phyloP scores from a whole-genome alignment of 2,329 filamentous ascomycete species.

The Diplodia sapinea region DNA sequence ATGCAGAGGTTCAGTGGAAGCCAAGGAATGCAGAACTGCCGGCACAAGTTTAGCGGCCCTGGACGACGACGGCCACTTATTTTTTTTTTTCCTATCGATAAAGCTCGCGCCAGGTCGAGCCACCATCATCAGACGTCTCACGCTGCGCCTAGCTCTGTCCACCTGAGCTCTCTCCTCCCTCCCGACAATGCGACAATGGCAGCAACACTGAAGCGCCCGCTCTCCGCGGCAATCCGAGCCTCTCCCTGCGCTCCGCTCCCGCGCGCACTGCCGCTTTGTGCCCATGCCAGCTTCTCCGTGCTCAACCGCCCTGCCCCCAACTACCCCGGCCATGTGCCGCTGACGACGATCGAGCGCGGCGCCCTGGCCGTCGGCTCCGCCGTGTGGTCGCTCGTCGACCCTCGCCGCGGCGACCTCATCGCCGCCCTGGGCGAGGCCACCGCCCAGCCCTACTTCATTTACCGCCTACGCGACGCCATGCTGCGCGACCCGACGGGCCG shows the following conservation, averaged over 20 bases:
- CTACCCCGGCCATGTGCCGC: slow-evolving; percentile 90
- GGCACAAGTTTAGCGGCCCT: background rate
- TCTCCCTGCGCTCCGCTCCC: slow-evolving; percentile 5
- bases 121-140: slow-evolving; percentile 19
- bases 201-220: slow-evolving; percentile 21
- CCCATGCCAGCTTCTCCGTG: slow-evolving; percentile 68
- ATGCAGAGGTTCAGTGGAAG: slow-evolving; percentile 1
- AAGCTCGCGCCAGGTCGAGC: slow-evolving; percentile 15
- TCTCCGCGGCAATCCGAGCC: slow-evolving; percentile 11
- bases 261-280: slow-evolving; percentile 11
- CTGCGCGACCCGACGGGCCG: slow-evolving; percentile 81
- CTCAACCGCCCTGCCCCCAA: slow-evolving; percentile 84
- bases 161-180: background rate
- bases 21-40: slow-evolving; percentile 15
- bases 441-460: slow-evolving; percentile 92
- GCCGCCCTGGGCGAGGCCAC: slow-evolving; percentile 94
- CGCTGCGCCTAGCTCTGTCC: background rate
- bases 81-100: slow-evolving; percentile 24
- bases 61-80: background rate
- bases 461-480: slow-evolving; percentile 91
- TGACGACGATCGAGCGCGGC: slow-evolving; percentile 77
- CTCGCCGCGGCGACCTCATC: slow-evolving; percentile 87
- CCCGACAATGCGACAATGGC: slow-evolving; percentile 28
- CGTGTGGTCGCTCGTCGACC: slow-evolving; percentile 69
- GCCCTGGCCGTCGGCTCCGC: slow-evolving; percentile 70